phyloP scores from a whole-genome alignment of 1,139 yeast genomes.

The Debaryomyces psychrophilus region DNA sequence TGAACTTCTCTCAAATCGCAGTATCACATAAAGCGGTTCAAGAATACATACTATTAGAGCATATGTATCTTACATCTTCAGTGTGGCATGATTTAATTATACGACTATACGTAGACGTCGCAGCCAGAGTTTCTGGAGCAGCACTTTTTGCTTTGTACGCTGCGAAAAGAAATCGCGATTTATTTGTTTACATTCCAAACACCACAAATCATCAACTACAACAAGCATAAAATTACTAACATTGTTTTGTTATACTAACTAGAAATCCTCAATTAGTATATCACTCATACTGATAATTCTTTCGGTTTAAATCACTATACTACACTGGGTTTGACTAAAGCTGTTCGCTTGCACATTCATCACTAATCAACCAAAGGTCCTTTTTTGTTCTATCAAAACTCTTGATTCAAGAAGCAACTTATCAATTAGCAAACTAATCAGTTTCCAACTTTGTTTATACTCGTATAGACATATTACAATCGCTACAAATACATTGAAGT shows the following conservation, averaged over 20 bases:
- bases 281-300: neutral
- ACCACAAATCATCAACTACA: slow-evolving; percentile 10
- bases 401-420: slow-evolving; percentile 7
- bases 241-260: slow-evolving; percentile 3
- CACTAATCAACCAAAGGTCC: slow-evolving; percentile 1
- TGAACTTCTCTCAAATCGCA: no score
- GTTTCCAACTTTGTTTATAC: slow-evolving; percentile 11
- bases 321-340: slow-evolving; percentile 2
- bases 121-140: neutral
- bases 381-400: slow-evolving; percentile 1
- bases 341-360: neutral
- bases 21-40: no score
- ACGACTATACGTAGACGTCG: neutral
- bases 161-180: slow-evolving; percentile 10
- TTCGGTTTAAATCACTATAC: neutral
- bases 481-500: slow-evolving; percentile 10
- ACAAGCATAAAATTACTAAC: slow-evolving; percentile 6
- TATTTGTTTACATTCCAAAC: slow-evolving; percentile 9
- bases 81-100: neutral
- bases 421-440: slow-evolving; percentile 6
- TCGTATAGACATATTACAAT: slow-evolving; percentile 10
- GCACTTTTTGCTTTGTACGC: slow-evolving; percentile 7
- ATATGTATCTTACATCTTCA: no score
- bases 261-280: slow-evolving; percentile 1
- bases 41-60: no score